Conservation (phyloP, 2,329 filamentous ascomycete species). For the Cytospora leucostoma region DNA sequence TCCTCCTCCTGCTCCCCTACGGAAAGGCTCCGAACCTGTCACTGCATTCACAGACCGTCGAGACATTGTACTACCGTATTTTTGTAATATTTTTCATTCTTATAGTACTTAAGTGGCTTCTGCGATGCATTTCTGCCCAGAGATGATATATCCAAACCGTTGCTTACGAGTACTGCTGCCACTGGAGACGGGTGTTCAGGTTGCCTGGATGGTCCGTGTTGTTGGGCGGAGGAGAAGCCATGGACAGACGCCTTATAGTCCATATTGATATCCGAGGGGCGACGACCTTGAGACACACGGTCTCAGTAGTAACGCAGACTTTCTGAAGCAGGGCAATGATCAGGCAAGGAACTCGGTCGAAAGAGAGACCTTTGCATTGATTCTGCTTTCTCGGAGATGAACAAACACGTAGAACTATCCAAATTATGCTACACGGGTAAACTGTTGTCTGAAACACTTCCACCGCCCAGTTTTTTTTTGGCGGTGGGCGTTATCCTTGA, state of each 20-base stretch:
- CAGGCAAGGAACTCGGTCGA: not conserved
- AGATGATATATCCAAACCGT: too few species aligned
- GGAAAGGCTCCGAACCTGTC: not conserved
- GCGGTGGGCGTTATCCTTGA: too few species aligned
- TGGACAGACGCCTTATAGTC: not conserved
- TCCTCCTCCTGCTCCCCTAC: too few species aligned
- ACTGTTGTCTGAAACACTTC: not conserved
- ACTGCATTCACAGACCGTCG: not conserved
- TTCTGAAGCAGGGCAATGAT: too few species aligned
- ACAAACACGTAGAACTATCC: not conserved
- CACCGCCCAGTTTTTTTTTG: too few species aligned
- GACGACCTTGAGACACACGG: not conserved
- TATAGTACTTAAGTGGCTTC: not conserved
- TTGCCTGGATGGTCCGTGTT: not conserved
- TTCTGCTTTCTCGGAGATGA: not conserved
- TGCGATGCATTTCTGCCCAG: too few species aligned
- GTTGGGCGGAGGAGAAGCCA: not conserved
- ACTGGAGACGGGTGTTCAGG: too few species aligned
- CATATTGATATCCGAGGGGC: not conserved
- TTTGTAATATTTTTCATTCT: too few species aligned
- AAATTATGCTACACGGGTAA: not conserved
- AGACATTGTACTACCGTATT: not conserved
- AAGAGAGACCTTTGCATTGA: not conserved
- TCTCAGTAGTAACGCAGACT: not conserved
- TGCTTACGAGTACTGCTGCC: too few species aligned